Evolutionary conservation across 164 flowering plant species (phyloP), one percentile per base, ranked within the genome.

Genomic region (Dillenia suffruticosa): DNA sequence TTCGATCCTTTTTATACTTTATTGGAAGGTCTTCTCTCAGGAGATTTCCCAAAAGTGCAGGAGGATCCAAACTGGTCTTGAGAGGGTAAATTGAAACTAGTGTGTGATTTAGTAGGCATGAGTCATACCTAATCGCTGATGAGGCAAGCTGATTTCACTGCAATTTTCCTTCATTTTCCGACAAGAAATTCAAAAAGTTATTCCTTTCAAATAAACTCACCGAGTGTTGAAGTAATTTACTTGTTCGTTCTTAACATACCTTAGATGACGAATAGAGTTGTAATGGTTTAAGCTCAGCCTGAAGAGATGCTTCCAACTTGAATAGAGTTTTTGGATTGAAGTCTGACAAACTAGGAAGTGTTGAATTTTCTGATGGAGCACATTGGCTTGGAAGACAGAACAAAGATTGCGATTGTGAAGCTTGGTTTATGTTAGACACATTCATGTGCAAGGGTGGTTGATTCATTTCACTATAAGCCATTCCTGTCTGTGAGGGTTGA

Each of bases 401-500:
- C 9, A 62, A 47, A 15, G 62, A 48, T 24, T 58, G 74, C 1
- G 54, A 44, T 4, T 69, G 17, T 16, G 65, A 49, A 58, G 77
- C 79, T 26, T 68, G 77, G 62, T 70, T 67, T 60, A 69, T 10
- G 40, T 61, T 63, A 51, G 72, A 54, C 62, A 70, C 48, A 54
- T 68, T 70, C 49, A 66, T 44, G 63, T 58, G 75, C n/a, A 70
- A 32, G 40, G 40, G 54, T n/a, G 68, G 57, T 43, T 70, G 73
- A 57, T 73, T 70, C 48, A 72, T 80, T 12, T 79, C 82, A 44
- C 68, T 57, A 26, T 75, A 61, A 44, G 70, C 68, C 66, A 68
- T 63, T 53, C 72, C 64, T 67, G 67, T 66, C 49, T 73, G 82
- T 24, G 92, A 70, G 51, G 79, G 50, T 63, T 83, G 84, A 32